A percentile compares a stretch with the other conserved stretches of the same genome.
Evolutionary conservation across 176 grass and related monocot genomes (phyloP).

Genomic region (Puccinellia tenuiflora): DNA sequence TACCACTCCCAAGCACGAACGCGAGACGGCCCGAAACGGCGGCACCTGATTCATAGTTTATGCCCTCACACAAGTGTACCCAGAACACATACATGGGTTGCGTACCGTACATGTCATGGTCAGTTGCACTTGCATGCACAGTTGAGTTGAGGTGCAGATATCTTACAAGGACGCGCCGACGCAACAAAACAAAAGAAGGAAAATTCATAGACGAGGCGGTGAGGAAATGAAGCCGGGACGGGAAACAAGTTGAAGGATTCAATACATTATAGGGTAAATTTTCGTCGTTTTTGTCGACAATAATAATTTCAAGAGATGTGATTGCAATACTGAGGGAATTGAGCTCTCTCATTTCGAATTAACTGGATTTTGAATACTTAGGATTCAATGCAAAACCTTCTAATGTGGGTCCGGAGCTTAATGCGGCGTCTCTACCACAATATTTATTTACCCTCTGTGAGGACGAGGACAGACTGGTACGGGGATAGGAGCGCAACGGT

Average conservation of each 20-base stretch:
- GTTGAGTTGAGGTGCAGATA: not conserved
- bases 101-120: not conserved
- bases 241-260: no score
- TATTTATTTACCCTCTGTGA: no score
- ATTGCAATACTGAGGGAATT: not conserved
- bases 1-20: constrained; percentile 15
- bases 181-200: not conserved
- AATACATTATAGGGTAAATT: no score
- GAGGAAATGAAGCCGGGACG: no score
- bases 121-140: not conserved
- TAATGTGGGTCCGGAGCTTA: no score
- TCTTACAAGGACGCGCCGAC: not conserved
- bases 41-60: not conserved
- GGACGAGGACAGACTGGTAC: no score
- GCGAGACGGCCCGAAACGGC: not conserved
- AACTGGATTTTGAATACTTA: not conserved
- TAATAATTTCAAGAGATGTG: not conserved
- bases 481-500: no score
- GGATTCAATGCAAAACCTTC: no score
- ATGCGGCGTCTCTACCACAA: no score
- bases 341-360: not conserved
- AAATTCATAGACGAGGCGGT: no score
- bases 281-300: not conserved
- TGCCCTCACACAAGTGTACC: not conserved
- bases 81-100: no score